Base-by-base conservation (phyloP, 768 basidiomycete genomes). In the Xerocomus potaroensis region DNA sequence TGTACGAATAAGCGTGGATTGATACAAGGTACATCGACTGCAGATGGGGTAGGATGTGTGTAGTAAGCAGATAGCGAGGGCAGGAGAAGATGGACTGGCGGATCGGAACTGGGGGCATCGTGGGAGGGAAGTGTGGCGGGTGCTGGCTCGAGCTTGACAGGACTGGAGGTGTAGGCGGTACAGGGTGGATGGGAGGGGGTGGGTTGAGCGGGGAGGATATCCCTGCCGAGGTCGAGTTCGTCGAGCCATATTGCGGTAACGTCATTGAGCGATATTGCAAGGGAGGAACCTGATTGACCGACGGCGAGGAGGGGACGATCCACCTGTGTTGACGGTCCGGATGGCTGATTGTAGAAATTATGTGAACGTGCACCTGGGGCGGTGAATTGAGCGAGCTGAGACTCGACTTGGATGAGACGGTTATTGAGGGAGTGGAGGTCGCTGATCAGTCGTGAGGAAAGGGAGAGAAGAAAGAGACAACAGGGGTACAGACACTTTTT, bases 341-440 rank as follows among this genome's bases (percentile, higher is more conserved):
- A 12, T 1, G 41, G 43, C n/a, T 55, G 55, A 22, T 58, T 39
- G 47, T 47, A 49, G 31, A 53, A 52, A 3, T 48, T 37, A 26
- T 62, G 60, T 8, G 55, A 54, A 39, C 64, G 49, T 49, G 60
- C 41, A 3, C 64, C 64, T 3, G 67, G 60, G 1, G 68, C 60
- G 10, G 67, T 66, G 5, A 81, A 61, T 55, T 78, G 72, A 5
- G 76, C 73, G 15, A 86, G 66, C 35, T 76, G 69, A 3, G 78
- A 67, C 66, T 91, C 88, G 51, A 90, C 75, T 47, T 79, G 75
- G 23, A 84, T 78, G 23, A 90, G 73, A 11, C 88, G 79, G 64
- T 91, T 91, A 59, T 91, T 85, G 32, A 91, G 74, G 1, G 87
- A 87, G 58, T 91, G 88, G 2, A 91, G 71, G 64, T 91, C 89